Evolutionary conservation across 257 asterid genomes (phyloP).

Genomic region (Solanum paucissectum): DNA sequence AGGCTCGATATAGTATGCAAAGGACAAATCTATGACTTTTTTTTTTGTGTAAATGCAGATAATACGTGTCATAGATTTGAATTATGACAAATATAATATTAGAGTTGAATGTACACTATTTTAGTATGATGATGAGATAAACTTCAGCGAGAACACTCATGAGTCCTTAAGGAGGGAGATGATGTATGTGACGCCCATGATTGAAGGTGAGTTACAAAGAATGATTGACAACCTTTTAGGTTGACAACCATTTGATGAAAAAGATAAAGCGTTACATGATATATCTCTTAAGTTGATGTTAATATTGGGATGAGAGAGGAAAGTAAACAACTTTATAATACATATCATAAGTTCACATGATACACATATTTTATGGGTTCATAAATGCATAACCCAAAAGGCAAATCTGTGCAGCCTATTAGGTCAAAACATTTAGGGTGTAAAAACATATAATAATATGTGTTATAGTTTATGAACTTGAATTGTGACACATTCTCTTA

Average conservation of each 20-base stretch:
- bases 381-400: neutral
- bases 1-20: neutral
- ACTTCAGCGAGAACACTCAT: neutral
- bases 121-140: neutral
- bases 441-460: neutral
- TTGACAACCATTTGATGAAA: neutral
- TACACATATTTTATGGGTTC: neutral
- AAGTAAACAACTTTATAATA: neutral
- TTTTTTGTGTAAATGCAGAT: neutral
- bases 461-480: neutral
- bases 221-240: neutral
- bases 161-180: neutral
- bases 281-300: neutral
- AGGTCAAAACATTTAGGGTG: neutral
- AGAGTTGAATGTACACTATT: neutral
- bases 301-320: neutral
- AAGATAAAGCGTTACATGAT: neutral
- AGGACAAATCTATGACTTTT: neutral
- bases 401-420: neutral
- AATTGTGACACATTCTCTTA: neutral
- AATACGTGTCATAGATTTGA: neutral
- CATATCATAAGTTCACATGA: neutral
- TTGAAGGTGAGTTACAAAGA: neutral
- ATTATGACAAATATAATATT: neutral
- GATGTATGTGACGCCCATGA: neutral